Conservation (phyloP, 2,329 filamentous ascomycete genomes). For the Fusarium nurragi region DNA sequence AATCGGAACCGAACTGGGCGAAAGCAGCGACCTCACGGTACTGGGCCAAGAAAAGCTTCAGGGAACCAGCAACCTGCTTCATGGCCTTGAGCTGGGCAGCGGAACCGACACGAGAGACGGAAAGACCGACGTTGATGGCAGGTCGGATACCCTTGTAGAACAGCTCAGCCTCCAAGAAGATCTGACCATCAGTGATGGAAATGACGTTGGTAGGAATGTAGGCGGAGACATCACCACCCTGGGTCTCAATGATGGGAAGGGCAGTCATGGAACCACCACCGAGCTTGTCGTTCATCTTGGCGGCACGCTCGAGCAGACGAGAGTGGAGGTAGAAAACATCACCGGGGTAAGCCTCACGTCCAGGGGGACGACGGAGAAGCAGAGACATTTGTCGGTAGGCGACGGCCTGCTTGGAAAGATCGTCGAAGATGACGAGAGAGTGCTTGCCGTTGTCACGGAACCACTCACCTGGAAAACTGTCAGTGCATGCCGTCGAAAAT, state of each 20-base stretch:
- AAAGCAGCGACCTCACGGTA: constrained; percentile 99
- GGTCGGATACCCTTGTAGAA: constrained; percentile 99
- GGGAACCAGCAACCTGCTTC: constrained; percentile 99
- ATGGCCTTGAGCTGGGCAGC: constrained; percentile 99
- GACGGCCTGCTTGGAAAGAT: constrained; percentile 97
- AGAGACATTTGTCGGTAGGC: constrained; percentile 99
- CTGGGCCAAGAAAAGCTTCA: constrained; percentile 99
- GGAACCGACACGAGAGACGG: constrained; percentile 99
- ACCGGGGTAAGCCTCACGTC: constrained; percentile 99
- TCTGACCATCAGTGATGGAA: constrained; percentile 99
- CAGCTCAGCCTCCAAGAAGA: constrained; percentile 98
- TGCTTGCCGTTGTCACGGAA: constrained; percentile 91
- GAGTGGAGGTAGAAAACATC: constrained; percentile 99
- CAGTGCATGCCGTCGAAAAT: neutral
- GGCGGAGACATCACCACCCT: constrained; percentile 99
- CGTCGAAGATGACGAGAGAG: constrained; percentile 90
- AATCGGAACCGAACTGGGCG: constrained; percentile 99
- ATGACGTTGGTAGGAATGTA: constrained; percentile 99
- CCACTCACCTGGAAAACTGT: constrained; percentile 63
- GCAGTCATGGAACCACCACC: constrained; percentile 97
- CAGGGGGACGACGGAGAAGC: constrained; percentile 94
- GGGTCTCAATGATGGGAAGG: constrained; percentile 97
- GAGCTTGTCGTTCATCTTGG: constrained; percentile 97
- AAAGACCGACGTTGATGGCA: constrained; percentile 99
- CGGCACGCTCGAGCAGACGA: constrained; percentile 97